Evolutionary conservation across 352 stramenopile species (phyloP).

Genomic region (Globisporangium acanthophoron): DNA sequence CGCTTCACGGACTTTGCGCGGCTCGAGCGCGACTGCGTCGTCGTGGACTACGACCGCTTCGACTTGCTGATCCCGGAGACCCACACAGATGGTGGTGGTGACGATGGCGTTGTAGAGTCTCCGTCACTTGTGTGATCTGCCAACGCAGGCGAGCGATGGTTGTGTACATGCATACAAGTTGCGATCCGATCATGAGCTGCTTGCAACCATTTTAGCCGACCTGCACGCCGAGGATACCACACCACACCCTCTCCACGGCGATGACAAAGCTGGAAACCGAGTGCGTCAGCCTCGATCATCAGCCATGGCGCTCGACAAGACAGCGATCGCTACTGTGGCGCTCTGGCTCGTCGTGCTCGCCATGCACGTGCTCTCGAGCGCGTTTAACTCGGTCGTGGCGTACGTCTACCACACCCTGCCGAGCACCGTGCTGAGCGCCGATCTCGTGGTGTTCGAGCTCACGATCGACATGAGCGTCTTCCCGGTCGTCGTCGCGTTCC

Average conservation of each 20-base stretch:
- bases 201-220: too few relatives aligned
- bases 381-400: not conserved
- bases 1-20: constrained; percentile 75
- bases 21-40: constrained; percentile 54
- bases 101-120: not conserved
- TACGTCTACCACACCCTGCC: constrained; percentile 5
- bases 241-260: not conserved
- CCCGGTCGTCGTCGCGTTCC: constrained; percentile 8
- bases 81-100: not conserved
- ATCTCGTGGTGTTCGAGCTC: constrained; percentile 7
- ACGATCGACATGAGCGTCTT: constrained; percentile 18
- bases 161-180: not conserved
- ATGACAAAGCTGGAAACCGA: too few relatives aligned
- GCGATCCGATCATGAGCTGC: too few relatives aligned
- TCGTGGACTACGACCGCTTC: constrained; percentile 69
- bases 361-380: constrained; percentile 1
- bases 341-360: constrained; percentile 4
- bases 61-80: constrained; percentile 41
- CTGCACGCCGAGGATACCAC: not conserved
- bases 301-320: constrained; percentile 1
- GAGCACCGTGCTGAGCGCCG: not conserved
- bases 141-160: not conserved
- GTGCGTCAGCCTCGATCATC: not conserved
- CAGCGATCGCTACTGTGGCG: not conserved
- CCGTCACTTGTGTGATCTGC: not conserved